Base-by-base conservation (phyloP, 176 grass and related monocot species). In the Avena eriantha region DNA sequence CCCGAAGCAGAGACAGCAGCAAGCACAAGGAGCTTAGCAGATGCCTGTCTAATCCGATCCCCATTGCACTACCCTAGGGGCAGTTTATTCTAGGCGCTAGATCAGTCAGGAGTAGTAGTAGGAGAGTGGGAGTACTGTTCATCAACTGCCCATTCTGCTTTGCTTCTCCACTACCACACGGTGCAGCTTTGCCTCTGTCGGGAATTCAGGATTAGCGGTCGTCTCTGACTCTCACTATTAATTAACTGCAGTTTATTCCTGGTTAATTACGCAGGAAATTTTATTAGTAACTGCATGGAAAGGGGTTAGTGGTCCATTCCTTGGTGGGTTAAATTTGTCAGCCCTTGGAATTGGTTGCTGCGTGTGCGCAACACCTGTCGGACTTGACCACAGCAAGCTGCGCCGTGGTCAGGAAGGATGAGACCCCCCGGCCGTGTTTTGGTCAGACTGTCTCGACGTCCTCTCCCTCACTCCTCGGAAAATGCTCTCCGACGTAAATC, bases 351-450 rank as follows among this genome's bases (percentile, higher is more conserved):
- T 64, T 64, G 23, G 81, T 63, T 63, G 26, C 39, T 82, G 51
- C 49, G 22, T 54, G 68, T 26, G 59, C 21, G 59, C 23, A 64
- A 66, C 72, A 82, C 84, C 64, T 86, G 84, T 83, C 88, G 73
- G 79, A 86, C 41, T 82, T 72, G 88, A 90, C 73, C 63, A 61
- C 72, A 78, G 54, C 83, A 33, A 71, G 36, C 72, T 72, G 51
- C 73, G 79, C 23, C 0, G 7, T 69, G 65, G 9, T 69, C 33
- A 69, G 26, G 4, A 49, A 13, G 47, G 48, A 49, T 49, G 12
- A 53, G 83, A 86, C 35, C 35, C 70, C 39, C 39, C 39, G 39
- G 39, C 39, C 65, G 7, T 31, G 29, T 29, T 29, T n/a, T 69
- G 83, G 88, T 86, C 88, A 77, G 60, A 69, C 21, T 78, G 69